Percentiles rank a stretch among this genome's conserved stretches.
phyloP scores from a whole-genome alignment of 441 rosid genomes.

The Breynia disticha region DNA sequence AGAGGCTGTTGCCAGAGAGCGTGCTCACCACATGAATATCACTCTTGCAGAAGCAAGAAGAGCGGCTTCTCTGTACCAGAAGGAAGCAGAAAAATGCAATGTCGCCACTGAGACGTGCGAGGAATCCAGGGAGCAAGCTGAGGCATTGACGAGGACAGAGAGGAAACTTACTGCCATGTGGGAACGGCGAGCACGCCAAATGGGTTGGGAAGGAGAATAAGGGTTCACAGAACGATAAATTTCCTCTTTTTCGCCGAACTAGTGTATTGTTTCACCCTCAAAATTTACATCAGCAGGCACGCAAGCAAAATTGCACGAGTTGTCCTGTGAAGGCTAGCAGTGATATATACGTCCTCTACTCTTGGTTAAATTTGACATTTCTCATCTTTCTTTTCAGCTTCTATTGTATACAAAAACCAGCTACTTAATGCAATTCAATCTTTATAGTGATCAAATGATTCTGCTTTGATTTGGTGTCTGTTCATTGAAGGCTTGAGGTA shows the following conservation, averaged over 20 bases:
- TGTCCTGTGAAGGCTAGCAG: conserved; percentile 10
- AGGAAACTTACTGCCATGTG: conserved; percentile 68
- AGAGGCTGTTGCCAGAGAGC: conserved; percentile 78
- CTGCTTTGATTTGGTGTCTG: too few species aligned
- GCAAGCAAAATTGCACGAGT: conserved; percentile 23
- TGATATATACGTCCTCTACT: conserved; percentile 7
- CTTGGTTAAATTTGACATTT: conserved; percentile 14
- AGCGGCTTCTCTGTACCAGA: conserved; percentile 89
- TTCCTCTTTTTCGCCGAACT: conserved; percentile 8
- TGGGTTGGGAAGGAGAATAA: conserved; percentile 94
- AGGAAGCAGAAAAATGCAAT: conserved; percentile 95
- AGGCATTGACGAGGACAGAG: conserved; percentile 69
- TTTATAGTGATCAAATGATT: too few species aligned
- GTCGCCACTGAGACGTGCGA: conserved; percentile 93
- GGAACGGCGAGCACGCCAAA: conserved; percentile 81
- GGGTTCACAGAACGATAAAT: conserved; percentile 11
- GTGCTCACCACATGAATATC: conserved; percentile 69
- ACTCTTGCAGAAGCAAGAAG: conserved; percentile 88
- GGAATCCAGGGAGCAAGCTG: conserved; percentile 74
- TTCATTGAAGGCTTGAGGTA: too few species aligned
- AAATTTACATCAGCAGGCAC: conserved; percentile 17
- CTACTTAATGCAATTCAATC: background rate
- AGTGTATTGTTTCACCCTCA: conserved; percentile 2
- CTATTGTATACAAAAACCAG: background rate
- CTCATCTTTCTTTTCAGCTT: background rate